Evolutionary conservation across 441 rosid genomes (phyloP).

Genomic region (Pelargonium myrrhifolium): DNA sequence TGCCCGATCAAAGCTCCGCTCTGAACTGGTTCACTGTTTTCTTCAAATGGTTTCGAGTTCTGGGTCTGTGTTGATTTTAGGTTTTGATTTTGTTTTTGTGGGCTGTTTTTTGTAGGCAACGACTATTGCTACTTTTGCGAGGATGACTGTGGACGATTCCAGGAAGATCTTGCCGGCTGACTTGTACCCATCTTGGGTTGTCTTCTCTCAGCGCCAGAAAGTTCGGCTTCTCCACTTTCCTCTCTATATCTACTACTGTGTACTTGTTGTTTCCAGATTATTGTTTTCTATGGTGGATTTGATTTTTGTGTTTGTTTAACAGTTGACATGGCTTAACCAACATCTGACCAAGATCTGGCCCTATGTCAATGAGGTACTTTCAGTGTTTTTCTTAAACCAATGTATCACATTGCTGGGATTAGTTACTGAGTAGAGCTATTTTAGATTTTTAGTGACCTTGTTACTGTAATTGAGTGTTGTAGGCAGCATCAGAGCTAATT

Average conservation of each 20-base stretch:
- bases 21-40: not conserved
- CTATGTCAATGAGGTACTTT: slow-evolving; percentile 61
- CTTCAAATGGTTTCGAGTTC: not conserved
- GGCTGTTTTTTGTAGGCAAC: not conserved
- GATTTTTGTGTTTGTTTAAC: slow-evolving; percentile 26
- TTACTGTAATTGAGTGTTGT: slow-evolving; percentile 15
- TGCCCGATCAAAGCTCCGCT: not conserved
- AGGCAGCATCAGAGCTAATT: slow-evolving; percentile 95
- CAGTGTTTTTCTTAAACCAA: not conserved
- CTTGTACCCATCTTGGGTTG: slow-evolving; percentile 91
- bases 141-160: slow-evolving; percentile 89
- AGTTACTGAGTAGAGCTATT: not conserved
- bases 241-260: slow-evolving; percentile 7
- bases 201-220: slow-evolving; percentile 91
- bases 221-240: not conserved
- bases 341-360: slow-evolving; percentile 98
- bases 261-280: not conserved
- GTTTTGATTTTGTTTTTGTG: not conserved
- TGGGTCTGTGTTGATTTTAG: not conserved
- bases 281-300: slow-evolving; percentile 7
- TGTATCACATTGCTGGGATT: not conserved
- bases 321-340: slow-evolving; percentile 87
- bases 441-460: not conserved
- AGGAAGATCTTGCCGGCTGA: slow-evolving; percentile 76
- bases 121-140: slow-evolving; percentile 71